Base-by-base conservation (phyloP, 2,329 filamentous ascomycete genomes). In the Diaporthe ilicicola region DNA sequence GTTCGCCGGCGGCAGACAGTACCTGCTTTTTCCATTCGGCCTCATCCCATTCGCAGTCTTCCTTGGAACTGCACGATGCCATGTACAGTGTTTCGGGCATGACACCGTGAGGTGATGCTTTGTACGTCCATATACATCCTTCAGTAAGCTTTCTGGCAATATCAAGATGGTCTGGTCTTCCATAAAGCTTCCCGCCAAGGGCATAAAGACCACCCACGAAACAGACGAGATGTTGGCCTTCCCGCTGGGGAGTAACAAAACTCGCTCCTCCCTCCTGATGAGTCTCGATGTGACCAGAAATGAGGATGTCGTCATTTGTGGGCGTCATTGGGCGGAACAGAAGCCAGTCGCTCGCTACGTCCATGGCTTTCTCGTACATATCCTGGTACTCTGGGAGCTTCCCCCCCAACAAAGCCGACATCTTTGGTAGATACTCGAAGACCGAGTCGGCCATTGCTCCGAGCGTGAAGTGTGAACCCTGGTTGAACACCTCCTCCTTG, bases 271-370 rank as follows among this genome's bases (percentile, higher is more conserved):
- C 71, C 19, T 75, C 72, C 9, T 27, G 4, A 13, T 74, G 70
- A 7, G 78, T 75, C 55, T 77, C 76, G 8, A 77, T 75, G 32
- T 77, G 79, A 22, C 76, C 90, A 0, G 89, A 84, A 3, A 92
- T 78, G 9, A 92, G 83, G 22, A 92, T 86, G 71, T 90, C 83
- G 2, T 85, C 83, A 56, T 86, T 85, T 4, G 82, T 80, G 0
- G 86, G 86, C 2, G 86, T 85, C 83, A 91, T 87, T 0, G 91
- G 91, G 3, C 88, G 85, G 78, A 89, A 92, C 65, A 93, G 84
- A 2, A 92, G 82, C 72, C 91, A 80, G 56, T 87, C 79, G 55
- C 87, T 86, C 2, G 86, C 86, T 0, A 86, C 82, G n/a, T 88
- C 84, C 54, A 90, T 85, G 22, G 88, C 86, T 19, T 79, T 81